phyloP scores from a whole-genome alignment of 2,329 filamentous ascomycete species.

The Cordyceps javanica region DNA sequence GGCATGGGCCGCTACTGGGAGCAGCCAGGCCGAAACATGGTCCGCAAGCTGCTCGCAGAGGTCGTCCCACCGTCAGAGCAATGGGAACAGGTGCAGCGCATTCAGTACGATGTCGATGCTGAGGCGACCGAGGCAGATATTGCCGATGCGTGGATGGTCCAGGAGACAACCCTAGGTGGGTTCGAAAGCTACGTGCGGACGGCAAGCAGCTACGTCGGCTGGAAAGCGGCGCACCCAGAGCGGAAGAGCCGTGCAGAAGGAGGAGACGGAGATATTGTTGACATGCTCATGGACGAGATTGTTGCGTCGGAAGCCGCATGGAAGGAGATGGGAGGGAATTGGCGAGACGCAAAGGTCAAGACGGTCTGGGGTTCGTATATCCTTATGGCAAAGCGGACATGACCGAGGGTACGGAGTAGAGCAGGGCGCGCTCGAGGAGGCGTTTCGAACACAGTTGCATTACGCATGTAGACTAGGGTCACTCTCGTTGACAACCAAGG shows the following conservation, averaged over 20 bases:
- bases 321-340: conserved; percentile 40
- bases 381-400: conserved; percentile 44
- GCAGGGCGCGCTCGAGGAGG: background rate
- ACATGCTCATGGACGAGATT: conserved; percentile 55
- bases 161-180: conserved; percentile 47
- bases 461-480: background rate
- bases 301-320: conserved; percentile 46
- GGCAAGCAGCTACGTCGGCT: conserved; percentile 53
- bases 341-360: conserved; percentile 48
- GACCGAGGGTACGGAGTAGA: no score
- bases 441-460: conserved; percentile 3
- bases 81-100: conserved; percentile 46
- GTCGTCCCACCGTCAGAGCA: conserved; percentile 45
- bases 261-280: conserved; percentile 55
- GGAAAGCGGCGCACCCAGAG: conserved; percentile 50
- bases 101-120: conserved; percentile 52
- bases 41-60: conserved; percentile 44
- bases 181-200: conserved; percentile 57
- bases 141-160: conserved; percentile 43
- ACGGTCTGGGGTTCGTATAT: conserved; percentile 57
- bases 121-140: conserved; percentile 27
- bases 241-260: conserved; percentile 43
- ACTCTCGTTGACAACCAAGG: background rate
- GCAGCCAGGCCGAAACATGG: conserved; percentile 49
- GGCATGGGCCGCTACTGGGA: conserved; percentile 56